phyloP scores from a whole-genome alignment of 2,329 filamentous ascomycete genomes.

The Tolypocladium guangdongense region DNA sequence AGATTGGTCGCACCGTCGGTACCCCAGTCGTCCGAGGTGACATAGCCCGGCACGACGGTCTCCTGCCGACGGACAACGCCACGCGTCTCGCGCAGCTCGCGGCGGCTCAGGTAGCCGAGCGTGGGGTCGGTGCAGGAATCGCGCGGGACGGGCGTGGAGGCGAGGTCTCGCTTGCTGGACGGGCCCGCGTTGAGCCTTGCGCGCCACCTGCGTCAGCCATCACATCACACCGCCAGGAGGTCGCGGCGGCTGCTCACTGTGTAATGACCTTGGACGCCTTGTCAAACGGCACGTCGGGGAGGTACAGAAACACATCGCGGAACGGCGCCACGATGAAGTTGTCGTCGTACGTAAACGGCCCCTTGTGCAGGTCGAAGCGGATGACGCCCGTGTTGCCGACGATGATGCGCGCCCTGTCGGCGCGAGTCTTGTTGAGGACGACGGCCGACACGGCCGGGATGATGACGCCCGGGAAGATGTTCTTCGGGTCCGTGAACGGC shows the following conservation, averaged over 20 bases:
- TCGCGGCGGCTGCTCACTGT: too few relatives aligned
- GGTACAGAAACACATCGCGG: slow-evolving; percentile 39
- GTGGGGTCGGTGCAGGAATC: slow-evolving; percentile 39
- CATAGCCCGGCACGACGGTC: slow-evolving; percentile 36
- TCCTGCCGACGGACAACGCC: slow-evolving; percentile 39
- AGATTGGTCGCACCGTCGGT: slow-evolving; percentile 20
- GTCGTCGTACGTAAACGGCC: slow-evolving; percentile 46
- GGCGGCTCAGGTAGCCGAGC: slow-evolving; percentile 11
- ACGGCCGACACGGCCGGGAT: slow-evolving; percentile 36
- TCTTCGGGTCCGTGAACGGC: slow-evolving; percentile 36
- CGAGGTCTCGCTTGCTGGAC: slow-evolving; percentile 23
- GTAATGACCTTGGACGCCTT: slow-evolving; percentile 24
- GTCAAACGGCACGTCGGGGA: slow-evolving; percentile 39
- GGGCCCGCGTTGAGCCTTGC: slow-evolving; percentile 30
- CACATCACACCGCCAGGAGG: too few relatives aligned
- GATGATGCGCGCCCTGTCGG: slow-evolving; percentile 40
- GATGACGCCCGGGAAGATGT: slow-evolving; percentile 41
- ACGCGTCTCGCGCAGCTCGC: slow-evolving; percentile 14
- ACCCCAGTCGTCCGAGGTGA: slow-evolving; percentile 46
- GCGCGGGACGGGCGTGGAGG: slow-evolving; percentile 21
- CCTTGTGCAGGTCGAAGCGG: slow-evolving; percentile 51
- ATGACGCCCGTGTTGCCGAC: slow-evolving; percentile 50
- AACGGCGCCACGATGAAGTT: slow-evolving; percentile 47
- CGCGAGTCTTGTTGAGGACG: slow-evolving; percentile 41
- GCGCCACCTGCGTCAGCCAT: neutral